A percentile compares a stretch with the other conserved stretches of the same genome.
Evolutionary conservation across 2,329 filamentous ascomycete species (phyloP).

Genomic region (Ophiostoma quercus): DNA sequence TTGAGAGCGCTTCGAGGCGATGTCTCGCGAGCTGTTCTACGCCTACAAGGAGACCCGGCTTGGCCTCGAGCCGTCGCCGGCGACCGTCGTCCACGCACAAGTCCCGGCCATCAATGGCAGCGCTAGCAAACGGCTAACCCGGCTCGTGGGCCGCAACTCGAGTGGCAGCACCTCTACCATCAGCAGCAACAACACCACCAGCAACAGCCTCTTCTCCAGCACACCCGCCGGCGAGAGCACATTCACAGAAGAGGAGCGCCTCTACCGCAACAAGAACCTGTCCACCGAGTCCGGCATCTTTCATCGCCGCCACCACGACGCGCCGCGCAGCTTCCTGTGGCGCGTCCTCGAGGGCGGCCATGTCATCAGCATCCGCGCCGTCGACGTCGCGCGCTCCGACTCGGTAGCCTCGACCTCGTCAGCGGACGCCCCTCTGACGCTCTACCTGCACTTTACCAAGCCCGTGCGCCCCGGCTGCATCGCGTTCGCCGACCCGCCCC

Average conservation of each 20-base stretch:
- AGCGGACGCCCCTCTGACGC: constrained; percentile 65
- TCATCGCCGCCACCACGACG: constrained; percentile 68
- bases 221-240: constrained; percentile 23
- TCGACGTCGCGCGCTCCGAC: constrained; percentile 58
- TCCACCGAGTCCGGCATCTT: constrained; percentile 77
- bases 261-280: constrained; percentile 67
- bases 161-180: constrained; percentile 40
- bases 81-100: constrained; percentile 65
- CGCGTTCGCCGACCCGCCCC: constrained; percentile 71
- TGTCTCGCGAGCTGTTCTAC: constrained; percentile 55
- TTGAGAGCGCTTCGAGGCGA: constrained; percentile 42
- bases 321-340: constrained; percentile 87
- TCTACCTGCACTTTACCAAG: constrained; percentile 72
- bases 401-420: constrained; percentile 29
- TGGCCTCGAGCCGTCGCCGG: constrained; percentile 68
- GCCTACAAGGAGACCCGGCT: constrained; percentile 84
- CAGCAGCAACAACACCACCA: constrained; percentile 18
- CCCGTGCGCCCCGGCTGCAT: constrained; percentile 72
- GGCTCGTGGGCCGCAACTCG: constrained; percentile 25
- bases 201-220: constrained; percentile 28
- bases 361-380: constrained; percentile 73
- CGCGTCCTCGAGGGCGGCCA: constrained; percentile 75
- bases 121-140: constrained; percentile 21
- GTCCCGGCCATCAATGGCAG: constrained; percentile 50
- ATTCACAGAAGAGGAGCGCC: constrained; percentile 60